Conservation (phyloP, 2,329 filamentous ascomycete genomes). For the Colletotrichum falcatum region DNA sequence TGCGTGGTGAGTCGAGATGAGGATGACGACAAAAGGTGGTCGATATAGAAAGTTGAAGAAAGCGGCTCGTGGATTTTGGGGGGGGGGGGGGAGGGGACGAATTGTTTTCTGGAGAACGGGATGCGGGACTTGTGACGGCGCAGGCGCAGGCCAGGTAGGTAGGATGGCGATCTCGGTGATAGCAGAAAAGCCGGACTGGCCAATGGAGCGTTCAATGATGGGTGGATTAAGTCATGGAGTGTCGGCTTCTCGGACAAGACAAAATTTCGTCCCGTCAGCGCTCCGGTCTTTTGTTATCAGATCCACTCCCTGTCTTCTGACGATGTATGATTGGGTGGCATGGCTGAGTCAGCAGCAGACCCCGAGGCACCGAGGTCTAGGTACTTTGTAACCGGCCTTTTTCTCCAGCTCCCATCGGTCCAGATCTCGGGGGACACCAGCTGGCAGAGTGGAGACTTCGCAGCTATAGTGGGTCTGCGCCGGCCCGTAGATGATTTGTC, state of each 20-base stretch:
- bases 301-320: neutral
- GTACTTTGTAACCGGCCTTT: too few species aligned
- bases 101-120: constrained; percentile 8
- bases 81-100: constrained; percentile 33
- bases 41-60: constrained; percentile 19
- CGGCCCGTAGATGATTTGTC: constrained; percentile 6
- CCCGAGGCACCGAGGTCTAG: too few species aligned
- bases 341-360: too few species aligned
- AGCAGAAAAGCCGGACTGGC: constrained; percentile 9
- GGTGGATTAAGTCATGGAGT: constrained; percentile 40
- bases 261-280: constrained; percentile 13
- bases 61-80: constrained; percentile 7
- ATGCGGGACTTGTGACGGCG: constrained; percentile 43
- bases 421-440: neutral
- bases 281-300: constrained; percentile 8
- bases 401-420: neutral
- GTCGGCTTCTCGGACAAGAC: constrained; percentile 43
- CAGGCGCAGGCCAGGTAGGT: neutral
- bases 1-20: constrained; percentile 18
- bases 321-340: neutral
- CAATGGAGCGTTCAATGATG: constrained; percentile 40
- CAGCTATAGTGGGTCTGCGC: neutral
- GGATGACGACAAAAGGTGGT: constrained; percentile 35
- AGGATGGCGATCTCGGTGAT: constrained; percentile 42
- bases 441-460: constrained; percentile 17